Conservation (phyloP, 345 rosid genomes). For the Leavenworthia alabamica region DNA sequence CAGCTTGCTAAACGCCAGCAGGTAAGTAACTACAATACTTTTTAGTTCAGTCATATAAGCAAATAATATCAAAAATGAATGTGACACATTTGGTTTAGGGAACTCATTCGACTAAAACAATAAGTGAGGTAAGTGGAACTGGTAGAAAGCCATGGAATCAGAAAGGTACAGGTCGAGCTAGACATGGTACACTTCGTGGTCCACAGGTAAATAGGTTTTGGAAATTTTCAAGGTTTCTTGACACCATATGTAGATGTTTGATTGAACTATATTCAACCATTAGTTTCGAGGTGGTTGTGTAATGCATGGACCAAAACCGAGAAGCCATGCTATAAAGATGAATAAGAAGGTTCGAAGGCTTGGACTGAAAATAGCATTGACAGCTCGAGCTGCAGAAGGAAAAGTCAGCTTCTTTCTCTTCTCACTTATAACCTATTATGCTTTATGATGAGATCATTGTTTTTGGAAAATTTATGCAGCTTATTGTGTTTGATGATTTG, state of each 20-base stretch:
- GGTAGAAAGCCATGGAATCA: slow-evolving; percentile 87
- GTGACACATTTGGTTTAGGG: slow-evolving; percentile 43
- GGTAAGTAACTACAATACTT: slow-evolving; percentile 32
- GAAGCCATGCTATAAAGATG: slow-evolving; percentile 85
- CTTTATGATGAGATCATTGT: slow-evolving; percentile 7
- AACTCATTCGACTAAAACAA: slow-evolving; percentile 89
- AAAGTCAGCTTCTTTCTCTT: slow-evolving; percentile 48
- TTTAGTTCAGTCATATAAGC: neutral
- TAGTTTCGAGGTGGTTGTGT: slow-evolving; percentile 85
- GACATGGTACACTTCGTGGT: slow-evolving; percentile 83
- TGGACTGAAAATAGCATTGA: slow-evolving; percentile 82
- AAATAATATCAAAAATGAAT: neutral
- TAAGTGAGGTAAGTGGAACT: slow-evolving; percentile 94
- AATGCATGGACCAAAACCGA: slow-evolving; percentile 92
- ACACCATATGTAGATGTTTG: neutral
- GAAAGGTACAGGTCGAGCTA: slow-evolving; percentile 86
- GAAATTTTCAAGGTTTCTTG: slow-evolving; percentile 1
- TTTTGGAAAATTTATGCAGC: slow-evolving; percentile 41
- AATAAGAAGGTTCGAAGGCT: slow-evolving; percentile 88
- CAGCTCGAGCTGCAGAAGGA: slow-evolving; percentile 95
- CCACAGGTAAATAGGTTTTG: slow-evolving; percentile 59
- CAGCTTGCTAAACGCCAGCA: slow-evolving; percentile 91
- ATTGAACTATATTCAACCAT: slow-evolving; percentile 8
- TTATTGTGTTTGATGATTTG: slow-evolving; percentile 76
- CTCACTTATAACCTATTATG: neutral